Conservation (phyloP, 208 protist species). For the Naegleria lovaniensis region DNA sequence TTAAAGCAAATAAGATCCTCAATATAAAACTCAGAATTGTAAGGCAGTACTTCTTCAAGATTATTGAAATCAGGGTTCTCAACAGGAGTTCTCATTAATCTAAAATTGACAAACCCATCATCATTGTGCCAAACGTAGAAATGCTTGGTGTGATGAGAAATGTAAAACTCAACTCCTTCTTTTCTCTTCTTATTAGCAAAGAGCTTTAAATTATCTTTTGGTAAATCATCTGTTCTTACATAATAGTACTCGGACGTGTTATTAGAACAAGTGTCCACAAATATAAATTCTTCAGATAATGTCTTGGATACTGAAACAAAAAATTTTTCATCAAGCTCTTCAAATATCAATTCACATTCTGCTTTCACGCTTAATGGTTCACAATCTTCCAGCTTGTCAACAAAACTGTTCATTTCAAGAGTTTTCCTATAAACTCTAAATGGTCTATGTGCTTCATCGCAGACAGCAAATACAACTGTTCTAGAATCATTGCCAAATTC, state of each 20-base stretch:
- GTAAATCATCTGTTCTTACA: background rate
- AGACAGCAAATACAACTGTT: background rate
- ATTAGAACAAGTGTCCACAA: background rate
- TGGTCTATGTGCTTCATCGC: background rate
- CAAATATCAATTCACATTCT: background rate
- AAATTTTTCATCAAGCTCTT: slow-evolving; percentile 5
- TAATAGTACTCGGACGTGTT: background rate
- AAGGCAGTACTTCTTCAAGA: background rate
- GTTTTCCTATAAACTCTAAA: background rate
- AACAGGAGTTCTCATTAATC: background rate
- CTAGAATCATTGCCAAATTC: background rate
- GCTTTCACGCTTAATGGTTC: background rate
- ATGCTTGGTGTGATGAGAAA: background rate
- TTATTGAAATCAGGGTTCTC: background rate
- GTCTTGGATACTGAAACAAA: background rate
- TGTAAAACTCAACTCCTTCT: background rate
- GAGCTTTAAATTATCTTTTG: background rate
- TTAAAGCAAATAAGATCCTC: background rate
- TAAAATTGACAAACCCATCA: background rate
- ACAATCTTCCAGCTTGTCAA: background rate
- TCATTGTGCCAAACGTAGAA: slow-evolving; percentile 17
- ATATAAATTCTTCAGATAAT: background rate
- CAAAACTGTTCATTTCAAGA: background rate
- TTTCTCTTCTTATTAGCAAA: background rate
- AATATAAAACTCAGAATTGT: background rate